A percentile compares a stretch with the other conserved stretches of the same genome.
These are phyloP conservation scores for Vigna unguiculata DNA, from an alignment of 306 rosid species.

Conservation along the genomic window DNA sequence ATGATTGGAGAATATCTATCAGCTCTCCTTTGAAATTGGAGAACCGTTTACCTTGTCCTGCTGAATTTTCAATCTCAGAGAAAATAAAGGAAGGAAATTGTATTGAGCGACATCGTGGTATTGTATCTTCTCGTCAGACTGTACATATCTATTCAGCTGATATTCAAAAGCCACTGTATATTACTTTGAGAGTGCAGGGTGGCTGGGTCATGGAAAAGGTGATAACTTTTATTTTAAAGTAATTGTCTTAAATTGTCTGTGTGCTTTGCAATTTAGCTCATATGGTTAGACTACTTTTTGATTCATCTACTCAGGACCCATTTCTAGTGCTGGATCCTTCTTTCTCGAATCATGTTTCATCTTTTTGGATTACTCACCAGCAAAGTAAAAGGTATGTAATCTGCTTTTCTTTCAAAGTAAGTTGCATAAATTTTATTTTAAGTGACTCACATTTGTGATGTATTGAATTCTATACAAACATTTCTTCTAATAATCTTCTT, in stretches of 20 bases:
- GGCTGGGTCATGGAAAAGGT: constrained; percentile 99
- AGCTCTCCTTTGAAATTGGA: constrained; percentile 90
- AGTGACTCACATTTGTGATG: not conserved
- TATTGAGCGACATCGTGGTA: constrained; percentile 68
- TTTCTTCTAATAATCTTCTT: constrained; percentile 15
- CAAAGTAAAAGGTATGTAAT: constrained; percentile 79
- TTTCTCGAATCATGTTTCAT: constrained; percentile 70
- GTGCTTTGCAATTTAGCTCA: constrained; percentile 18
- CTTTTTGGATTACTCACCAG: constrained; percentile 91
- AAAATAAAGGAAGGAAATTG: constrained; percentile 75
- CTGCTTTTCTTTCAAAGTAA: constrained; percentile 1
- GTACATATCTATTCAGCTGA: constrained; percentile 87
- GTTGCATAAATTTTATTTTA: constrained; percentile 12
- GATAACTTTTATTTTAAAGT: constrained; percentile 25
- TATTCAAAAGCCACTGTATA: constrained; percentile 80
- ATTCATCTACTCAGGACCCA: constrained; percentile 68
- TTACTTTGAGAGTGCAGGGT: constrained; percentile 77
- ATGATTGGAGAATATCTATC: constrained; percentile 92
- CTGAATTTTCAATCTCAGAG: constrained; percentile 78
- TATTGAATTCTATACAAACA: not conserved
- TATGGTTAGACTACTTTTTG: constrained; percentile 27
- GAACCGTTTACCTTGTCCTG: constrained; percentile 92
- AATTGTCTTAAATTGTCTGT: not conserved
- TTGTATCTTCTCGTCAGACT: constrained; percentile 74
- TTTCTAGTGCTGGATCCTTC: constrained; percentile 80